Percentiles rank a stretch among this genome's conserved stretches.
Evolutionary conservation across 140 eudicot genomes (phyloP).

Genomic region (Erigeron philadelphicus): DNA sequence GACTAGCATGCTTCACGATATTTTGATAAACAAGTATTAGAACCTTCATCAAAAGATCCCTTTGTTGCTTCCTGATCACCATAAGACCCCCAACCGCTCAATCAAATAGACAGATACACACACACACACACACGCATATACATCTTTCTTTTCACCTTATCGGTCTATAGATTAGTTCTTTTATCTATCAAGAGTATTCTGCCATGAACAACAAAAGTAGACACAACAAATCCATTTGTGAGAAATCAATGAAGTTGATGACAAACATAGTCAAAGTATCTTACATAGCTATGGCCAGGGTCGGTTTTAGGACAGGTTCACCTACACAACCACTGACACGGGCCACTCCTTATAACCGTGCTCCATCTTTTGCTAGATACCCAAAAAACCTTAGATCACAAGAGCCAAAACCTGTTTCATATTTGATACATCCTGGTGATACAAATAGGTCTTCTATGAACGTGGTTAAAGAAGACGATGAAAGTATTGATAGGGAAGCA

Average conservation of each 20-base stretch:
- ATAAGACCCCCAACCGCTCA: constrained; percentile 7
- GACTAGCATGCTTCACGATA: constrained; percentile 22
- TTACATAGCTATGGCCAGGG: constrained; percentile 36
- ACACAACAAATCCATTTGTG: constrained; percentile 38
- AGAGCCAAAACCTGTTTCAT: constrained; percentile 34
- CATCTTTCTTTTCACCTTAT: constrained; percentile 9
- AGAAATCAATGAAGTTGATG: constrained; percentile 46
- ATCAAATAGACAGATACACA: not conserved
- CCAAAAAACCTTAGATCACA: constrained; percentile 34
- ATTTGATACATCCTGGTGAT: constrained; percentile 25
- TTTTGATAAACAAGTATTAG: not conserved
- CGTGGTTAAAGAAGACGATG: constrained; percentile 26
- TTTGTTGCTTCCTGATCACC: constrained; percentile 23
- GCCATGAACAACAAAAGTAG: constrained; percentile 36
- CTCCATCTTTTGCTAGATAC: constrained; percentile 24
- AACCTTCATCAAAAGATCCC: constrained; percentile 20
- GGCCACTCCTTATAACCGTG: constrained; percentile 22
- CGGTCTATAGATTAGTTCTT: not conserved
- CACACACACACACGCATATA: not conserved
- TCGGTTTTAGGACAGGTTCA: constrained; percentile 28
- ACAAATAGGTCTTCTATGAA: constrained; percentile 15
- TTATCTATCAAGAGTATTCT: not conserved
- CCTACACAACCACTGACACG: constrained; percentile 17
- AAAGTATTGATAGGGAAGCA: constrained; percentile 36
- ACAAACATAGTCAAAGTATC: constrained; percentile 45